phyloP scores from a whole-genome alignment of 192 early-diverging fungal species.

The Mortierella hygrophila region DNA sequence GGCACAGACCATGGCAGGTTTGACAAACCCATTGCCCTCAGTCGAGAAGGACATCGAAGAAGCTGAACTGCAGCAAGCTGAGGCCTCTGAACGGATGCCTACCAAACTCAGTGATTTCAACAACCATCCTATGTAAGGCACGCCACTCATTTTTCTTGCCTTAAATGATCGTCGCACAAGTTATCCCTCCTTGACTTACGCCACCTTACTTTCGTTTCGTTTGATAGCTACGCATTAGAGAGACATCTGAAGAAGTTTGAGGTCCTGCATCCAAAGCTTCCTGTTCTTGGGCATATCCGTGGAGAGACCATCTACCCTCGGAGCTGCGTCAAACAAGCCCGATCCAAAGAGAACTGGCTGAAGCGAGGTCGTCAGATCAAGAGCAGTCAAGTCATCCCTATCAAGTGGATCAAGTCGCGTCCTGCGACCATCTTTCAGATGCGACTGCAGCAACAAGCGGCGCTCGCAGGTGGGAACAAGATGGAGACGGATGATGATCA shows the following conservation, averaged over 20 bases:
- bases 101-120: constrained; percentile 83
- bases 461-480: constrained; percentile 2
- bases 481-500: constrained; percentile 23
- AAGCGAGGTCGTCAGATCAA: constrained; percentile 70
- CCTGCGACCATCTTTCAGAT: constrained; percentile 44
- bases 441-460: constrained; percentile 52
- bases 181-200: background rate
- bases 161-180: too few species aligned
- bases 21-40: constrained; percentile 22
- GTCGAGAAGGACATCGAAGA: constrained; percentile 62
- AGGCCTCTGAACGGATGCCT: constrained; percentile 78
- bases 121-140: constrained; percentile 80
- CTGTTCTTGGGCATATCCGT: constrained; percentile 82
- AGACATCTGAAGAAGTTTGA: constrained; percentile 87
- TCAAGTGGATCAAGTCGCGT: constrained; percentile 45
- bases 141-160: too few species aligned
- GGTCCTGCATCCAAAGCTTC: constrained; percentile 75
- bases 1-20: constrained; percentile 43
- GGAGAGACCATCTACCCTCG: constrained; percentile 87
- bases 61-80: constrained; percentile 56
- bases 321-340: constrained; percentile 71
- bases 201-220: background rate
- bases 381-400: constrained; percentile 11
- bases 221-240: constrained; percentile 80
- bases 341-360: constrained; percentile 73